Conservation (phyloP, 257 asterid species). For the Solanum pennellii region DNA sequence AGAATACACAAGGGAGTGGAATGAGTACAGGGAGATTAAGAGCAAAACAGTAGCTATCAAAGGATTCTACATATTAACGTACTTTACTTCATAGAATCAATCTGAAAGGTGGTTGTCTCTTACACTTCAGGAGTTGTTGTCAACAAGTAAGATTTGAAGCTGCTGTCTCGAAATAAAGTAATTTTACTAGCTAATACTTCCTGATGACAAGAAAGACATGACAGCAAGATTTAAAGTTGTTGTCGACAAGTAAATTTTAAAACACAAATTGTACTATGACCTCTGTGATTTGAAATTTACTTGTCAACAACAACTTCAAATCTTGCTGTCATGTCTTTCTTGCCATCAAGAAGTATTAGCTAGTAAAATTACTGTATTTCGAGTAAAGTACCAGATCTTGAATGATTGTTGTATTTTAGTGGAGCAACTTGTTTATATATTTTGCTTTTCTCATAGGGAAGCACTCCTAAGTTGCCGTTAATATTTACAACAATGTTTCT, state of each 20-base stretch:
- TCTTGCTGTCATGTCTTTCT: neutral
- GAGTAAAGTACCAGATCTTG: neutral
- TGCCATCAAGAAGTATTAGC: neutral
- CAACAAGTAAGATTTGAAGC: neutral
- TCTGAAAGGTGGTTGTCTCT: neutral
- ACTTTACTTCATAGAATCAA: neutral
- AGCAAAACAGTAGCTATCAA: neutral
- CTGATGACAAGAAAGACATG: neutral
- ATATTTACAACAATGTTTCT: neutral
- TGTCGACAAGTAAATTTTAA: neutral
- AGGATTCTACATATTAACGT: neutral
- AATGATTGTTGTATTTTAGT: neutral
- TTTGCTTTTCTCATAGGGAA: neutral
- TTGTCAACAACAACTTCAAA: neutral
- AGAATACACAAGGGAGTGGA: neutral
- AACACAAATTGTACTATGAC: neutral
- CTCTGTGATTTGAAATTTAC: neutral
- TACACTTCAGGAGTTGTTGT: neutral
- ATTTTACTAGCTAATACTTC: neutral
- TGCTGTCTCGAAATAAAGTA: neutral
- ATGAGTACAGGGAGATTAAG: neutral
- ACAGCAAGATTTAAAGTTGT: neutral
- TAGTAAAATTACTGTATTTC: neutral
- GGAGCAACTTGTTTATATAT: neutral
- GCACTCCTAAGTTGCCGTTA: neutral